These are phyloP conservation scores for Pyrus hybrid DNA, from an alignment of 331 rosid species.

Conservation along the genomic window DNA sequence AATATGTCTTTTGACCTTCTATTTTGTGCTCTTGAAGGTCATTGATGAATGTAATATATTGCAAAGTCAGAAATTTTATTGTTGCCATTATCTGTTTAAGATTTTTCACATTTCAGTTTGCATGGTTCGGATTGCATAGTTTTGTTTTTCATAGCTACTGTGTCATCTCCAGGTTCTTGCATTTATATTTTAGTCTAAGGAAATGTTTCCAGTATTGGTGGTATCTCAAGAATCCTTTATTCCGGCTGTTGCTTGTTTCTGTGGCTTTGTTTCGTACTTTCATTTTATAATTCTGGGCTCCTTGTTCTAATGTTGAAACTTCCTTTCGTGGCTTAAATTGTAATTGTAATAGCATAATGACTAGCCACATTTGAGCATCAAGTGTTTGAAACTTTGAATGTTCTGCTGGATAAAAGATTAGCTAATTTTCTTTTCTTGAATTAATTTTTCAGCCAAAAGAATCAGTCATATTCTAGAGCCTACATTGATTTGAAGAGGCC, in stretches of 20 bases:
- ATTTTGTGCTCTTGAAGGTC: not conserved
- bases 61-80: not conserved
- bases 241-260: not conserved
- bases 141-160: not conserved
- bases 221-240: not conserved
- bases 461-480: conserved; percentile 61
- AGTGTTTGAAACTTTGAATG: not conserved
- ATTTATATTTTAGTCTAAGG: not conserved
- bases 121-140: not conserved
- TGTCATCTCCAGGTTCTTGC: not conserved
- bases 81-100: not conserved
- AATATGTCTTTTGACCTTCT: not conserved
- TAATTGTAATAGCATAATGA: not conserved
- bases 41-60: not conserved
- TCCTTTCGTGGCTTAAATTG: not conserved
- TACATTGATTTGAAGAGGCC: conserved; percentile 64
- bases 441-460: conserved; percentile 53
- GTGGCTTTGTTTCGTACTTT: not conserved
- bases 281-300: not conserved
- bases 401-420: not conserved
- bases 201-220: not conserved
- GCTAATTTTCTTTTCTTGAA: conserved; percentile 10
- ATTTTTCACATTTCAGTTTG: not conserved
- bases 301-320: not conserved
- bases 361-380: not conserved